Conservation (phyloP, 2,329 filamentous ascomycete genomes). For the Beauveria caledonica region DNA sequence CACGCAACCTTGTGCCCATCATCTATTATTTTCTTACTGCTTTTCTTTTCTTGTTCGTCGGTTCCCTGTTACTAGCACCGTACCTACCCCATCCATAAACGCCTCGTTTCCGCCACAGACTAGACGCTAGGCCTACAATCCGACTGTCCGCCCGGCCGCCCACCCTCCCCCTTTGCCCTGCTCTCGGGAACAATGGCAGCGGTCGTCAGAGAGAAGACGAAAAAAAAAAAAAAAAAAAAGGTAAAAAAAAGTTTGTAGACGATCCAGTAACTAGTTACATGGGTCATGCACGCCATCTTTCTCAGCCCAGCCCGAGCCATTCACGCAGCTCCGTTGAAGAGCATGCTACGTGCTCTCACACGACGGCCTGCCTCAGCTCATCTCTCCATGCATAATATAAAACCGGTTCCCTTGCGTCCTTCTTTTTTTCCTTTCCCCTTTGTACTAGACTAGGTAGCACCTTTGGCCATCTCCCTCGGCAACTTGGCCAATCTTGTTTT, state of each 20-base stretch:
- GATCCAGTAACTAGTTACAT: neutral
- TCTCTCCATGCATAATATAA: constrained; percentile 7
- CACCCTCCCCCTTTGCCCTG: neutral
- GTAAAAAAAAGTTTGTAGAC: neutral
- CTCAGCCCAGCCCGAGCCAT: neutral
- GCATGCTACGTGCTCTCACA: neutral
- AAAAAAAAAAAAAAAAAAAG: constrained; percentile 1
- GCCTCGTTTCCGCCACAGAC: neutral
- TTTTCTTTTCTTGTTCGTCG: neutral
- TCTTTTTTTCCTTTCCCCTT: neutral
- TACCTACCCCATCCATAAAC: neutral
- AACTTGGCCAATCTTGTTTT: neutral
- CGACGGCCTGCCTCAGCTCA: neutral
- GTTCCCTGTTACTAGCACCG: neutral
- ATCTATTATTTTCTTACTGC: too few relatives aligned
- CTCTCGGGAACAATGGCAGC: neutral
- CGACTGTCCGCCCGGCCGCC: neutral
- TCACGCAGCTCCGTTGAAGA: neutral
- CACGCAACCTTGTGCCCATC: too few relatives aligned
- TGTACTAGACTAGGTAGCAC: neutral
- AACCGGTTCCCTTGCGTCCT: neutral
- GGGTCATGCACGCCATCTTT: constrained; percentile 1
- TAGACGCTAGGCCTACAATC: neutral
- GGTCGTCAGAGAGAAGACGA: neutral
- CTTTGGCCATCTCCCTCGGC: constrained; percentile 9